Evolutionary conservation across 148 eudicot genomes (phyloP).

Genomic region (Silene conica): DNA sequence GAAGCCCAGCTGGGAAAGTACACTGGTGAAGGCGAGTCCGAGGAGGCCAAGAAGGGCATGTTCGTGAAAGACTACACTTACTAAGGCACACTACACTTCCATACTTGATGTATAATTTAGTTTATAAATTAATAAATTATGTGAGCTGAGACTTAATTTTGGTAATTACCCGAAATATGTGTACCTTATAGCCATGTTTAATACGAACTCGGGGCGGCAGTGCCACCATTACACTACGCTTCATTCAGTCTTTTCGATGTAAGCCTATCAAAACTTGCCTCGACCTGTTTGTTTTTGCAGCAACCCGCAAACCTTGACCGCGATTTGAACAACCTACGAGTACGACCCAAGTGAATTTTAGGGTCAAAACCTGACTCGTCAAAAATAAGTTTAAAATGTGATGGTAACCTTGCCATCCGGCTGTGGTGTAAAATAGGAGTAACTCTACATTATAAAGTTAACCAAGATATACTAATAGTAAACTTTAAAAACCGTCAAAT

Average conservation of each 20-base stretch:
- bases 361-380: no score
- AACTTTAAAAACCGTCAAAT: no score
- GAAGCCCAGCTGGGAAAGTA: constrained; percentile 89
- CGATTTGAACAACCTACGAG: no score
- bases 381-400: no score
- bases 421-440: no score
- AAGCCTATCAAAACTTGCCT: no score
- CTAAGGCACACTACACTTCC: constrained; percentile 44
- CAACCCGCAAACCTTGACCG: no score
- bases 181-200: constrained; percentile 21
- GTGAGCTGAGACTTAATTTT: constrained; percentile 19
- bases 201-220: constrained; percentile 4
- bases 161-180: constrained; percentile 19
- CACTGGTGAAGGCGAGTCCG: constrained; percentile 85
- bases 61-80: constrained; percentile 82
- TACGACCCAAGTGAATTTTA: no score
- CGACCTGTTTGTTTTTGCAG: background rate
- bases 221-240: background rate
- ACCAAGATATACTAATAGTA: no score
- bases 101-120: background rate
- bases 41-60: constrained; percentile 74
- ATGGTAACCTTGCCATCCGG: no score
- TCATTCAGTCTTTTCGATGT: background rate
- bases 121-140: constrained; percentile 5
- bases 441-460: no score